Evolutionary conservation across 805 yeast species (phyloP), one percentile per base, ranked within the genome.

Genomic region (Wickerhamiella allomyrinae): DNA sequence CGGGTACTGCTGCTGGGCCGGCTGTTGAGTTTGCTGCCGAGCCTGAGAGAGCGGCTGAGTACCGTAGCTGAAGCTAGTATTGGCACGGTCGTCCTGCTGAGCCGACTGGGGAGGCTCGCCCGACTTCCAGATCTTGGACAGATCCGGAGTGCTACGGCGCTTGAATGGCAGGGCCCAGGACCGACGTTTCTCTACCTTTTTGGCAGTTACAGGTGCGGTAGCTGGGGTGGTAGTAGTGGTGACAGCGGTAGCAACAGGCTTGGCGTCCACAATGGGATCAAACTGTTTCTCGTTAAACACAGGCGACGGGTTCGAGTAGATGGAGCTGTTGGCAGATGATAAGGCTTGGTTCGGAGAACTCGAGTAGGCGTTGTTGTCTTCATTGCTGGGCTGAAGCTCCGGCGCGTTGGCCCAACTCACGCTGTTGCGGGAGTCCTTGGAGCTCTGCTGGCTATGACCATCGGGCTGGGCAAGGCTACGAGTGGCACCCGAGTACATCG

Each of bases 111-210:
- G n/a, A 7, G 31, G 17, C 22, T 19, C 10, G 20, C 22, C 20
- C 7, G 45, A 38, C 24, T 48, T 50, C 57, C 57, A 54, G 20
- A 53, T 55, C 20, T 46, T 43, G 20, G 49, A 44, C 33, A 50
- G 44, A 19, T 61, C 66, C 38, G 57, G 52, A 44, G 54, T 59
- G 45, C 61, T 56, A 41, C 60, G 54, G 24, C 65, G 56, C 43
- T 66, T 54, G 52, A 67, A 66, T 20, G 71, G 70, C 37, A 66
- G 60, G 8, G 66, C 65, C 71, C 71, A 67, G 2, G 66, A 59
- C 23, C 63, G 45, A 17, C 56, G 52, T 46, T 51, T 51, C 37
- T 44, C 33, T 6, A 20, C 39, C 15, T 23, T 13, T 17, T 27
- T 27, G 31, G 31, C 5, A n/a, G n/a, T n/a, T n/a, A n/a, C n/a